Base-by-base conservation (phyloP, 1,284 basidiomycete species). In the Cystobasidiaceae sp. region DNA sequence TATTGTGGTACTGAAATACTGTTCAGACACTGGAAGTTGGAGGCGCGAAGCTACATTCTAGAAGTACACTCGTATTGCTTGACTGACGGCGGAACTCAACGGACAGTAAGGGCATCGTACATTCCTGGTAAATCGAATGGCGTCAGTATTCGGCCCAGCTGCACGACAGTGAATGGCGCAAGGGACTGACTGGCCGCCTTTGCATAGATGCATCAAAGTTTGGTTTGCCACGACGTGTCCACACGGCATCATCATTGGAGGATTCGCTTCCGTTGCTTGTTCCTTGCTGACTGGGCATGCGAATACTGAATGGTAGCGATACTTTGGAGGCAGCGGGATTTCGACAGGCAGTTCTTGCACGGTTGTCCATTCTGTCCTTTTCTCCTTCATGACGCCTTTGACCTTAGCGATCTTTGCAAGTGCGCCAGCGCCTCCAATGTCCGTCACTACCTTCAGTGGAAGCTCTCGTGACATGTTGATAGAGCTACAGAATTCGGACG, bases 251-350 rank as follows among this genome's bases (percentile, higher is more conserved):
- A 97, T 93, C 90, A 96, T 96, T 0, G 94, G 94, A 21, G 93
- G 96, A 76, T 98, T 99, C 66, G 82, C 76, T 57, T 93, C 88
- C 0, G 90, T 94, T 17, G 67, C 62, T 77, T 96, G 93, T 74
- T 98, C 94, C 78, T 97, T 98, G 15, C 90, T 94, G 30, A 99
- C 94, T 0, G 96, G 92, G 77, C 96, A 99, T 44, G 92, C 87
- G 76, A 99, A 98, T 66, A 96, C 89, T 1, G 93, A 96, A 76
- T 99, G 96, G 77, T 94, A 97, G 30, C 91, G 82, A 72, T 93
- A 87, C 71, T 89, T 86, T 0, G 86, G 79, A 0, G 89, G 85
- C 11, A 98, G 77, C 0, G 91, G 90, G 70, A 98, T 91, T 79
- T 97, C 94, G 75, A 79, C 75, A 8, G 78, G 78, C 33, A 79